Evolutionary conservation across 257 asterid genomes (phyloP).

Genomic region (Penstemon davidsonii): DNA sequence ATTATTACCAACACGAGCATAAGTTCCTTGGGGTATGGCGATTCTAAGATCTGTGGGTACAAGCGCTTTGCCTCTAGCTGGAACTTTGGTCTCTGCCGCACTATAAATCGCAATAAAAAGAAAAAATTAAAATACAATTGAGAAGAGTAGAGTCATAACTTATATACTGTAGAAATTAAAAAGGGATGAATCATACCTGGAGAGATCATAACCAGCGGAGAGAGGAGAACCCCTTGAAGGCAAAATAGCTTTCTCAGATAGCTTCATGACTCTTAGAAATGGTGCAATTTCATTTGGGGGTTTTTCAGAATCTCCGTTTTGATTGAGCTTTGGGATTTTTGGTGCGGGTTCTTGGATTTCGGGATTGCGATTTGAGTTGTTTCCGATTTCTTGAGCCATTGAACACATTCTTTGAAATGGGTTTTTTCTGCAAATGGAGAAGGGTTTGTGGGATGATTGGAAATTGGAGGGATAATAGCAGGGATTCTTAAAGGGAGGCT

Average conservation of each 20-base stretch:
- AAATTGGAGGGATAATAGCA: not conserved
- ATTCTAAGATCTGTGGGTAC: slow-evolving; percentile 81
- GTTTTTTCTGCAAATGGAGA: not conserved
- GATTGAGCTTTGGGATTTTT: slow-evolving; percentile 28
- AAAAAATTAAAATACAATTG: not conserved
- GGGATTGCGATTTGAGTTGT: slow-evolving; percentile 3
- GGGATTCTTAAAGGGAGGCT: not conserved
- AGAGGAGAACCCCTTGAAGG: slow-evolving; percentile 57
- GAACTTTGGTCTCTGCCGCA: slow-evolving; percentile 62
- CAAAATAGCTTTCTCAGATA: slow-evolving; percentile 55
- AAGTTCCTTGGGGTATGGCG: slow-evolving; percentile 79
- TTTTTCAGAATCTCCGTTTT: slow-evolving; percentile 27
- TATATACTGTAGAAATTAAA: no score
- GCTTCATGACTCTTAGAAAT: slow-evolving; percentile 48
- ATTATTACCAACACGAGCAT: slow-evolving; percentile 72
- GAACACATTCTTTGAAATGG: not conserved
- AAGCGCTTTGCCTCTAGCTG: slow-evolving; percentile 78
- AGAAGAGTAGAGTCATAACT: no score
- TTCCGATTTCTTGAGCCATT: slow-evolving; percentile 20
- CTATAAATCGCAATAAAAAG: slow-evolving; percentile 29
- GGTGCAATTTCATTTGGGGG: slow-evolving; percentile 26
- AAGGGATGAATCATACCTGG: slow-evolving; percentile 35
- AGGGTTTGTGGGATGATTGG: not conserved
- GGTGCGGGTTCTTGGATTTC: slow-evolving; percentile 30
- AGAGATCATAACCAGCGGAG: slow-evolving; percentile 68